Evolutionary conservation across 2,329 filamentous ascomycete species (phyloP).

Genomic region (Xylaria sp.): DNA sequence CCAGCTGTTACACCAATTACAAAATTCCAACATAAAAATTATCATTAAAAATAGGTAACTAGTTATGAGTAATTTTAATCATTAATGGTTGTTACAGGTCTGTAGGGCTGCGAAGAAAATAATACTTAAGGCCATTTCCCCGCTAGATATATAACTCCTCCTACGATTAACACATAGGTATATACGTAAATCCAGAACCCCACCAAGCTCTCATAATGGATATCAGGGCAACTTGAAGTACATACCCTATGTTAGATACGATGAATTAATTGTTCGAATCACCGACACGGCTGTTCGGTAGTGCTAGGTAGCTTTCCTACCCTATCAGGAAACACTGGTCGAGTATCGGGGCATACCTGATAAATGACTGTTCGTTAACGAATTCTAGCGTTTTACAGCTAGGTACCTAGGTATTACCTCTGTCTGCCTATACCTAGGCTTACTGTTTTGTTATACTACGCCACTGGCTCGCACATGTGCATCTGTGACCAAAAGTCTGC

Average conservation of each 20-base stretch:
- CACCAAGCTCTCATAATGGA: too few relatives aligned
- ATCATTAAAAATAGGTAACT: too few relatives aligned
- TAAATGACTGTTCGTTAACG: neutral
- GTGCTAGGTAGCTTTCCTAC: conserved; percentile 2
- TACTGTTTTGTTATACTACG: neutral
- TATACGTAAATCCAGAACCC: too few relatives aligned
- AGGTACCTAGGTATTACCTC: neutral
- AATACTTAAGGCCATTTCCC: neutral
- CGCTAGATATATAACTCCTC: neutral
- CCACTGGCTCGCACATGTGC: neutral
- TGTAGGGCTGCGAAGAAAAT: too few relatives aligned
- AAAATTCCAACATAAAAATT: too few relatives aligned
- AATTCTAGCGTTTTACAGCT: neutral
- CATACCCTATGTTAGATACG: too few relatives aligned
- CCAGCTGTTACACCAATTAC: too few relatives aligned
- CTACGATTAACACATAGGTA: neutral
- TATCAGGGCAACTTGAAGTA: too few relatives aligned
- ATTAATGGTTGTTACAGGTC: too few relatives aligned
- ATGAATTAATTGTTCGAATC: conserved; percentile 9
- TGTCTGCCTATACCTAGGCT: neutral
- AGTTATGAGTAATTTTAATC: neutral
- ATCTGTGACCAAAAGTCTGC: neutral
- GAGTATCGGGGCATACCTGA: neutral
- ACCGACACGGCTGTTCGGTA: too few relatives aligned
- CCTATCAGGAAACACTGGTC: neutral